A percentile compares a stretch with the other conserved stretches of the same genome.
These are phyloP conservation scores for Dendrobium catenatum DNA, from an alignment of 106 monocot species.

Conservation along the genomic window DNA sequence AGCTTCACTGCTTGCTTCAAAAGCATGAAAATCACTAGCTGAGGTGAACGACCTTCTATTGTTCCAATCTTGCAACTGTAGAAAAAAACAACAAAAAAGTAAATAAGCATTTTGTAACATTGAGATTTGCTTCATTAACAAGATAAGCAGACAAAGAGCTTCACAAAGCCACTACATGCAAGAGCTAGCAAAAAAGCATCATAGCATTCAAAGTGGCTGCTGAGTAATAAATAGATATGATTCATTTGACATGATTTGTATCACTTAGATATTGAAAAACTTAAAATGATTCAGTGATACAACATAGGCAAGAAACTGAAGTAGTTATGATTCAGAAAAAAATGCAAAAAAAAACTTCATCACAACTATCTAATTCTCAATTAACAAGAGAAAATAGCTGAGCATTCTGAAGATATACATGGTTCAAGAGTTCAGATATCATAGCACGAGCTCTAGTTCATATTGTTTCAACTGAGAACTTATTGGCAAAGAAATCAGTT, in stretches of 20 bases:
- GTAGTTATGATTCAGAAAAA: not conserved
- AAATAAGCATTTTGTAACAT: not conserved
- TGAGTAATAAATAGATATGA: not conserved
- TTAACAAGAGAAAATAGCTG: not conserved
- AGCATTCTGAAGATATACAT: conserved; percentile 37
- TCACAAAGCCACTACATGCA: not conserved
- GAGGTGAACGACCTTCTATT: conserved; percentile 73
- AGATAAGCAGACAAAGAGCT: not conserved
- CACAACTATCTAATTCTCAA: not conserved
- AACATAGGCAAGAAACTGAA: not conserved
- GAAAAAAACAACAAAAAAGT: not conserved
- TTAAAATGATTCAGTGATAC: not conserved
- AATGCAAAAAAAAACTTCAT: not conserved
- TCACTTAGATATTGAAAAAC: not conserved
- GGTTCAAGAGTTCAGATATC: conserved; percentile 71
- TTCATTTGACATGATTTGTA: not conserved
- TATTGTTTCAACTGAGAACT: conserved; percentile 54
- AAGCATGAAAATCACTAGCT: conserved; percentile 68
- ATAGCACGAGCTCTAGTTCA: conserved; percentile 49
- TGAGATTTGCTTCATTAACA: not conserved
- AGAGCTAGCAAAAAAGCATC: not conserved
- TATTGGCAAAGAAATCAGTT: conserved; percentile 15
- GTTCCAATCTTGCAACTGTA: conserved; percentile 97
- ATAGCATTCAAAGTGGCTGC: not conserved
- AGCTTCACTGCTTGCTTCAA: conserved; percentile 72